Conservation (phyloP, 495 filamentous ascomycete species). For the Penicillium macrosclerotiorum region DNA sequence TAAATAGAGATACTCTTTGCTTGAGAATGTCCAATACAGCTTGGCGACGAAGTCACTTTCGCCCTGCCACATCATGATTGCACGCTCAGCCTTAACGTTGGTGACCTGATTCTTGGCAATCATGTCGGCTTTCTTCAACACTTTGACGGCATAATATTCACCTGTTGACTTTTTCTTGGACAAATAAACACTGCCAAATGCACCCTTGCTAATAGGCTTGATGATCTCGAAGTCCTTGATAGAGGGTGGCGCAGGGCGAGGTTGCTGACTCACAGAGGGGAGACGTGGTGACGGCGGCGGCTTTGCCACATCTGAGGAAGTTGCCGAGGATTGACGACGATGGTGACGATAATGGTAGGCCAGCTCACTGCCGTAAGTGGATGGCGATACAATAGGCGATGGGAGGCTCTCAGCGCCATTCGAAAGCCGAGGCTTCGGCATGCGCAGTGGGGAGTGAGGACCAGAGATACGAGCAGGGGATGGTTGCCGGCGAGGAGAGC, state of each 20-base stretch:
- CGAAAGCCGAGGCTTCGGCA: slow-evolving; percentile 79
- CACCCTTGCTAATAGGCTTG: slow-evolving; percentile 98
- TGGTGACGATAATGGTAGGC: slow-evolving; percentile 68
- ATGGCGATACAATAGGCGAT: slow-evolving; percentile 87
- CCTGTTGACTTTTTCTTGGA: slow-evolving; percentile 98
- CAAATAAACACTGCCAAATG: slow-evolving; percentile 96
- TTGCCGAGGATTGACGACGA: slow-evolving; percentile 87
- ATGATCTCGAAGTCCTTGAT: slow-evolving; percentile 99
- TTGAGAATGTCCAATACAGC: slow-evolving; percentile 98
- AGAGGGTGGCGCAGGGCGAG: slow-evolving; percentile 82
- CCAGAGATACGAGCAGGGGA: slow-evolving; percentile 74
- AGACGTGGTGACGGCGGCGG: slow-evolving; percentile 81
- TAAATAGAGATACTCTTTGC: slow-evolving; percentile 97
- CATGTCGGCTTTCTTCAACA: slow-evolving; percentile 98
- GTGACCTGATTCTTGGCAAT: slow-evolving; percentile 99
- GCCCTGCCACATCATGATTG: slow-evolving; percentile 99
- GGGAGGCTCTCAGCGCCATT: slow-evolving; percentile 69
- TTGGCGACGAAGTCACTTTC: slow-evolving; percentile 99
- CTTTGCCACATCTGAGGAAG: slow-evolving; percentile 66
- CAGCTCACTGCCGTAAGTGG: slow-evolving; percentile 77
- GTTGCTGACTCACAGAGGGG: slow-evolving; percentile 66
- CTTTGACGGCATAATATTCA: slow-evolving; percentile 98
- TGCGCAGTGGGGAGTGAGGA: slow-evolving; percentile 84
- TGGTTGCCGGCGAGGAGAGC: slow-evolving; percentile 76
- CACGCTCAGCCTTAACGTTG: slow-evolving; percentile 96